Percentiles rank a stretch among this genome's conserved stretches.
These are phyloP conservation scores for Emericellopsis atlantica DNA, from an alignment of 2,329 filamentous ascomycete genomes.

Conservation along the genomic window DNA sequence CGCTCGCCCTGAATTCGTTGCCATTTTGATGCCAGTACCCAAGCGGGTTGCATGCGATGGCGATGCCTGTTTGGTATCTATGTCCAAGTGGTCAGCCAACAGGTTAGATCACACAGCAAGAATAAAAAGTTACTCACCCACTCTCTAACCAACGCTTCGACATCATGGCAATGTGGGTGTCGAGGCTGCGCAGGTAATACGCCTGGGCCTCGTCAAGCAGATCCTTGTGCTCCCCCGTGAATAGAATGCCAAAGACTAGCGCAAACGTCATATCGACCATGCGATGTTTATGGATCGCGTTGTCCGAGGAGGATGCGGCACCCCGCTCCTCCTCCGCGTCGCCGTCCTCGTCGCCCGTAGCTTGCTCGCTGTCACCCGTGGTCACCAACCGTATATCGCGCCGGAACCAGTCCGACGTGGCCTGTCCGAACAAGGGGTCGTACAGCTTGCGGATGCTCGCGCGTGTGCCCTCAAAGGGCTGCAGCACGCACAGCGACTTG, in stretches of 20 bases:
- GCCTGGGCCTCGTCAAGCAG: constrained; percentile 28
- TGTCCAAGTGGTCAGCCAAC: constrained; percentile 1
- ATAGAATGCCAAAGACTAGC: constrained; percentile 50
- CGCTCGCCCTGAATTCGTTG: constrained; percentile 29
- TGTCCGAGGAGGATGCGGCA: too few species aligned
- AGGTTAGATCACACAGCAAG: too few species aligned
- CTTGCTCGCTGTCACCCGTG: too few species aligned
- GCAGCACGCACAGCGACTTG: constrained; percentile 55
- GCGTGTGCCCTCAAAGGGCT: constrained; percentile 53
- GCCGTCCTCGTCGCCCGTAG: too few species aligned
- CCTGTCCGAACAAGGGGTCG: constrained; percentile 37
- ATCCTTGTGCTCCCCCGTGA: constrained; percentile 35
- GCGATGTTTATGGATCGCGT: constrained; percentile 8
- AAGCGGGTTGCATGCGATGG: constrained; percentile 16
- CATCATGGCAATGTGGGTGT: constrained; percentile 40
- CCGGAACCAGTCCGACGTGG: constrained; percentile 7
- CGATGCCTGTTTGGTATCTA: constrained; percentile 20
- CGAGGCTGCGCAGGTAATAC: constrained; percentile 40
- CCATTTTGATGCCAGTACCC: constrained; percentile 9
- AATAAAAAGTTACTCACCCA: constrained; percentile 17
- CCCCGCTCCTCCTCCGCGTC: too few species aligned
- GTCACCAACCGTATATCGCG: too few species aligned
- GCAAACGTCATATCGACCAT: constrained; percentile 47
- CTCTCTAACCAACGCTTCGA: constrained; percentile 38
- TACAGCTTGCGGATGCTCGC: constrained; percentile 62